Percentiles rank a stretch among this genome's conserved stretches.
These are phyloP conservation scores for Blastobotrys aristatus DNA, from an alignment of 1,139 yeast genomes.

Conservation along the genomic window DNA sequence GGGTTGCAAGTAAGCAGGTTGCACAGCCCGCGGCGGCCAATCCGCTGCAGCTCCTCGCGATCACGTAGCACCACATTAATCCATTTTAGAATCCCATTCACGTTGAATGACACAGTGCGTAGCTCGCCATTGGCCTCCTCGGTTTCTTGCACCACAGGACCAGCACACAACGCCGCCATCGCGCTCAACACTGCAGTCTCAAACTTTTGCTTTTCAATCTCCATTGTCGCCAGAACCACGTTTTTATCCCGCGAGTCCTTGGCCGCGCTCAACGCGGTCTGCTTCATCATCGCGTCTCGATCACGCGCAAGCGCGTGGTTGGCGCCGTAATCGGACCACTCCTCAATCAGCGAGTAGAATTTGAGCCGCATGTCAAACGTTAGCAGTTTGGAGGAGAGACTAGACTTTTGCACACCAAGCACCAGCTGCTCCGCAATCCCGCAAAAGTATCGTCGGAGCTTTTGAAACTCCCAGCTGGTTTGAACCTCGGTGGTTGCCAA, in stretches of 20 bases:
- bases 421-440: slow-evolving; percentile 69
- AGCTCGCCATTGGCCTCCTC: slow-evolving; percentile 3
- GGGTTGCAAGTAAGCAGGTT: slow-evolving; percentile 61
- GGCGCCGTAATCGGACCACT: slow-evolving; percentile 93
- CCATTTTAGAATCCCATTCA: slow-evolving; percentile 69
- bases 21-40: slow-evolving; percentile 69
- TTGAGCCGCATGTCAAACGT: slow-evolving; percentile 85
- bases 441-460: slow-evolving; percentile 74
- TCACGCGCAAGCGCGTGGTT: slow-evolving; percentile 55
- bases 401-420: slow-evolving; percentile 41
- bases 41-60: slow-evolving; percentile 52
- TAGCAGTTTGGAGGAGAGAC: slow-evolving; percentile 48
- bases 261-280: slow-evolving; percentile 23
- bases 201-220: slow-evolving; percentile 69
- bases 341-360: slow-evolving; percentile 74
- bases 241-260: slow-evolving; percentile 35
- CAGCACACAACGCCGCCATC: slow-evolving; percentile 73
- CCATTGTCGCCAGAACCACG: slow-evolving; percentile 66
- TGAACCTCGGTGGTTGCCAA: slow-evolving; percentile 58
- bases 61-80: slow-evolving; percentile 60
- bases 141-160: slow-evolving; percentile 25
- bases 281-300: slow-evolving; percentile 58
- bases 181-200: slow-evolving; percentile 72
- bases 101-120: slow-evolving; percentile 56
- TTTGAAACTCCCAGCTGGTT: slow-evolving; percentile 64